These are phyloP conservation scores for Sugiyamaella pinicola DNA, from an alignment of 1,139 yeast species.

Conservation along the genomic window DNA sequence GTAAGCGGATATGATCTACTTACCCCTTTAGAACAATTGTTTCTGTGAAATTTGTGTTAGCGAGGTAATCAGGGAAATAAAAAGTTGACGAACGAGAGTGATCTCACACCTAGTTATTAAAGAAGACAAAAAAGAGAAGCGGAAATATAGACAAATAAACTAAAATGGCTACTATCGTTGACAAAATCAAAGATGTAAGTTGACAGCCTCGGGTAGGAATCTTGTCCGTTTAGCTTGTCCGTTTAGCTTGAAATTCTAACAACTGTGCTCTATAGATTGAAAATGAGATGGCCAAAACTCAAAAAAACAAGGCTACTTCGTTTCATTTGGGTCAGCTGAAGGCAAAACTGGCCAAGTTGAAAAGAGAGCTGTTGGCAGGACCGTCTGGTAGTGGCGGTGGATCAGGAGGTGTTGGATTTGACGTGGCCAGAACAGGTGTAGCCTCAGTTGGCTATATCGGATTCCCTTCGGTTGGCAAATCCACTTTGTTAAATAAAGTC, in stretches of 20 bases:
- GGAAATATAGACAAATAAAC: no score
- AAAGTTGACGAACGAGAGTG: background rate
- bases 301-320: conserved; percentile 92
- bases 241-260: no score
- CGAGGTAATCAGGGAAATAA: conserved; percentile 4
- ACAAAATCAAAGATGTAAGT: conserved; percentile 47
- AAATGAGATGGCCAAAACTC: conserved; percentile 93
- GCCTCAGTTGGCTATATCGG: conserved; percentile 98
- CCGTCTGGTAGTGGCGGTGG: conserved; percentile 83
- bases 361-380: conserved; percentile 86
- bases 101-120: background rate
- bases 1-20: no score
- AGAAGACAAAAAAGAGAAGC: background rate
- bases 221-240: no score
- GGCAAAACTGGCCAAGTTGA: conserved; percentile 91
- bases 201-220: no score
- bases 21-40: background rate
- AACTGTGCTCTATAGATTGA: conserved; percentile 64
- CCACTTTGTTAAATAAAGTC: conserved; percentile 75
- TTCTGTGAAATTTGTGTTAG: background rate
- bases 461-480: conserved; percentile 96
- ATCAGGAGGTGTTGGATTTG: conserved; percentile 86
- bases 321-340: conserved; percentile 96
- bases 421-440: conserved; percentile 96
- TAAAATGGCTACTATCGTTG: conserved; percentile 76